A percentile compares a stretch with the other conserved stretches of the same genome.
Evolutionary conservation across 768 basidiomycete species (phyloP).

Genomic region (Pulveroboletus ravenelii): DNA sequence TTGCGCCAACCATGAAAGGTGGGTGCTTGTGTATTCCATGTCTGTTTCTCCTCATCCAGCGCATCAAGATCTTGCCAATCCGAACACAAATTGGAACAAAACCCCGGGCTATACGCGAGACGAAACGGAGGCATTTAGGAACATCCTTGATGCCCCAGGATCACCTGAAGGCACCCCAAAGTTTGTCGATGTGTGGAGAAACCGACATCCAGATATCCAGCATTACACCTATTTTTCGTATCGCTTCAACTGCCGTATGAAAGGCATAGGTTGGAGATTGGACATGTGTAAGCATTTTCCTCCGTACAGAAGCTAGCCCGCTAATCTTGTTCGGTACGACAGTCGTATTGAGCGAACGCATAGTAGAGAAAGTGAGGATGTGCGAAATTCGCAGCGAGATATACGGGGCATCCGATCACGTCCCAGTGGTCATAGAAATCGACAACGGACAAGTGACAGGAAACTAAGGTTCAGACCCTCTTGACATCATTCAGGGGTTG

Average conservation of each 20-base stretch:
- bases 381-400: conserved; percentile 85
- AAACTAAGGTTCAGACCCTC: neutral
- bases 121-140: conserved; percentile 71
- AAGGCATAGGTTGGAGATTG: conserved; percentile 83
- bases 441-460: conserved; percentile 37
- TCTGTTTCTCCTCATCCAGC: neutral
- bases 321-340: conserved; percentile 5
- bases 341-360: conserved; percentile 76
- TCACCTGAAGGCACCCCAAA: conserved; percentile 33
- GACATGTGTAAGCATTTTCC: conserved; percentile 64
- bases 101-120: conserved; percentile 79
- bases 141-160: conserved; percentile 54
- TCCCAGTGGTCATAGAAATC: conserved; percentile 77
- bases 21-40: neutral
- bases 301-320: neutral
- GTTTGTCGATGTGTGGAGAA: conserved; percentile 81
- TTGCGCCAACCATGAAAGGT: conserved; percentile 76
- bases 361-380: conserved; percentile 60
- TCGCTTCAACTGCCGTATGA: conserved; percentile 71
- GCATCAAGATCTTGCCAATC: conserved; percentile 57
- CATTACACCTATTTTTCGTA: conserved; percentile 86
- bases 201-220: conserved; percentile 57
- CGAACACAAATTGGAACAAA: conserved; percentile 82
- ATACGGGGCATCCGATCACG: conserved; percentile 84
- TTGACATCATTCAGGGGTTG: conserved; percentile 10